Evolutionary conservation across 495 filamentous ascomycete species (phyloP).

Genomic region (Lichenothelia convexa): DNA sequence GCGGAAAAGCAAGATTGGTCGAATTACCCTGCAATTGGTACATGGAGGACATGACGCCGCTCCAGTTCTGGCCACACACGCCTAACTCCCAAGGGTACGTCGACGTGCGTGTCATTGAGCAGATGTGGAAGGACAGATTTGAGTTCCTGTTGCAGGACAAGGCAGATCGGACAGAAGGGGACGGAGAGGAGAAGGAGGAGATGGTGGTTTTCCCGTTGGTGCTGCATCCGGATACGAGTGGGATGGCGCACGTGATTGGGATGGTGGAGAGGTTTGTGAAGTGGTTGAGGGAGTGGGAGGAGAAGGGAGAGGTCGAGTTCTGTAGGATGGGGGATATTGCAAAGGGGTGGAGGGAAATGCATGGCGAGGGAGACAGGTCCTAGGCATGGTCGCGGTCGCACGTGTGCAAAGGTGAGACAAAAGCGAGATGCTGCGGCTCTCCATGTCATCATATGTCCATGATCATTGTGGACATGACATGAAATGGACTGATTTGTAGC

Average conservation of each 20-base stretch:
- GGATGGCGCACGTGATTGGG: constrained; percentile 42
- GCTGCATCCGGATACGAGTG: constrained; percentile 41
- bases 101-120: constrained; percentile 30
- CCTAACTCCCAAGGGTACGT: constrained; percentile 37
- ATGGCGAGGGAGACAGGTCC: too few relatives aligned
- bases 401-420: too few relatives aligned
- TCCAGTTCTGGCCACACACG: constrained; percentile 32
- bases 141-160: constrained; percentile 16
- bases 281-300: constrained; percentile 31
- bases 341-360: constrained; percentile 24
- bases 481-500: too few relatives aligned
- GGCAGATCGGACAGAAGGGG: constrained; percentile 7
- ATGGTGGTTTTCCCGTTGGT: constrained; percentile 29
- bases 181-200: constrained; percentile 12
- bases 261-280: constrained; percentile 37
- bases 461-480: too few relatives aligned
- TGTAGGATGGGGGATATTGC: constrained; percentile 23
- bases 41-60: constrained; percentile 38
- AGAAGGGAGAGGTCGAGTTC: constrained; percentile 34
- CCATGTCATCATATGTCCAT: too few relatives aligned
- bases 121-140: constrained; percentile 37
- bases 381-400: too few relatives aligned
- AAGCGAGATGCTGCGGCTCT: too few relatives aligned
- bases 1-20: constrained; percentile 26
- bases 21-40: constrained; percentile 39